These are phyloP conservation scores for Starmerella bombi DNA, from an alignment of 805 yeast species.

Conservation along the genomic window DNA sequence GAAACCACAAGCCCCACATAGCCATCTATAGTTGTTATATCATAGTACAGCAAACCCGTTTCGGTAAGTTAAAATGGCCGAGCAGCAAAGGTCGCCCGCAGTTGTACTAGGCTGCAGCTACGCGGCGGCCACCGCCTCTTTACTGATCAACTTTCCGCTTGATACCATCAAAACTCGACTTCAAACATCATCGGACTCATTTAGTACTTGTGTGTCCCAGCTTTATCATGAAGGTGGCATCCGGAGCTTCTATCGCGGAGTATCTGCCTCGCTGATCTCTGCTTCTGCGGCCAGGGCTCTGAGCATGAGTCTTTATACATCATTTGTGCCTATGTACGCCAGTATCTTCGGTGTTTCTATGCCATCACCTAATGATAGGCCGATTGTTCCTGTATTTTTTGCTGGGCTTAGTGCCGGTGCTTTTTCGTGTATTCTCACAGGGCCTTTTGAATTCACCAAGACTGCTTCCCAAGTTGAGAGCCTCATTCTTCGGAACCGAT, in stretches of 20 bases:
- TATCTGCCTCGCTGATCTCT: slow-evolving; percentile 58
- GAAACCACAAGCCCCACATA: not conserved
- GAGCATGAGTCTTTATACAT: slow-evolving; percentile 20
- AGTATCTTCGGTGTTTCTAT: slow-evolving; percentile 10
- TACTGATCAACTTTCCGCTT: slow-evolving; percentile 58
- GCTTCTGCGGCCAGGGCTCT: slow-evolving; percentile 30
- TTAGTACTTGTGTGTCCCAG: slow-evolving; percentile 42
- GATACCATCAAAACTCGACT: slow-evolving; percentile 79
- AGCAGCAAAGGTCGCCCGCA: slow-evolving; percentile 7
- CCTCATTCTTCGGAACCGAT: slow-evolving; percentile 24
- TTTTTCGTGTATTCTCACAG: slow-evolving; percentile 38
- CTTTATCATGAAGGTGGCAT: slow-evolving; percentile 53
- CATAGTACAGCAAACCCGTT: too few relatives aligned
- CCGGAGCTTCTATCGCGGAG: slow-evolving; percentile 60
- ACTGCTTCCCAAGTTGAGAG: slow-evolving; percentile 59
- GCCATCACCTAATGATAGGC: slow-evolving; percentile 14
- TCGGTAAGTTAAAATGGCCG: not conserved
- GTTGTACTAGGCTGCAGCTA: slow-evolving; percentile 17
- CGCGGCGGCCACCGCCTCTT: slow-evolving; percentile 21
- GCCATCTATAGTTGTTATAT: too few relatives aligned
- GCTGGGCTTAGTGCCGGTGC: slow-evolving; percentile 62
- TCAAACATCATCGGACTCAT: slow-evolving; percentile 55
- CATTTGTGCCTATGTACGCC: slow-evolving; percentile 15
- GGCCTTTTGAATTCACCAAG: slow-evolving; percentile 79
- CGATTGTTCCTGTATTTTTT: slow-evolving; percentile 21